Evolutionary conservation across 352 stramenopile species (phyloP).

Genomic region (Phytophthora pini): DNA sequence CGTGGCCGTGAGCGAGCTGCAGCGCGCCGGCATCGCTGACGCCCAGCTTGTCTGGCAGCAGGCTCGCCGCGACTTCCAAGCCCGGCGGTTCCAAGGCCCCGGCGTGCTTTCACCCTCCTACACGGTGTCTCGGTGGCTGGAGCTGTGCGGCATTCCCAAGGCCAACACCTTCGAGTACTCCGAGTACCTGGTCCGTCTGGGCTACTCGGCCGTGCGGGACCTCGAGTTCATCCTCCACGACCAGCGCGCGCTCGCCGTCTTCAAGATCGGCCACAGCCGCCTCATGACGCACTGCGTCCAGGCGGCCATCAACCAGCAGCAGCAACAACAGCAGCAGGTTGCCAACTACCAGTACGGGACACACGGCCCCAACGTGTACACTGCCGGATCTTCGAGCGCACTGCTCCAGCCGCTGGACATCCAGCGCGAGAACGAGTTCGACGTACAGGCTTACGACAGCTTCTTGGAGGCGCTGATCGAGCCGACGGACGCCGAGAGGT

Average conservation of each 20-base stretch:
- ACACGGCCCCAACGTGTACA: conserved; percentile 37
- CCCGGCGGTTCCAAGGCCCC: conserved; percentile 47
- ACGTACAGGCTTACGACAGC: conserved; percentile 57
- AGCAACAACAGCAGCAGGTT: conserved; percentile 35
- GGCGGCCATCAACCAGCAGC: conserved; percentile 34
- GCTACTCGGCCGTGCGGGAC: conserved; percentile 63
- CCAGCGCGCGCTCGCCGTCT: conserved; percentile 46
- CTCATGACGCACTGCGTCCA: conserved; percentile 56
- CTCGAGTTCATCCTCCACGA: conserved; percentile 68
- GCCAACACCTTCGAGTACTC: conserved; percentile 58
- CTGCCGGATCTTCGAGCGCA: conserved; percentile 46
- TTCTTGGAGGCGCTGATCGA: conserved; percentile 68
- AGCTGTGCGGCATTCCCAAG: conserved; percentile 59
- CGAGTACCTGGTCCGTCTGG: conserved; percentile 60
- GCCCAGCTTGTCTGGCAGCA: conserved; percentile 56
- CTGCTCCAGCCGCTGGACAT: conserved; percentile 61
- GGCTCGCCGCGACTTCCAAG: conserved; percentile 50
- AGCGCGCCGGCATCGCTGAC: conserved; percentile 57
- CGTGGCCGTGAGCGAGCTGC: conserved; percentile 52
- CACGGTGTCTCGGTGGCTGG: conserved; percentile 71
- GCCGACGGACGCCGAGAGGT: conserved; percentile 36
- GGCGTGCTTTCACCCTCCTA: conserved; percentile 41
- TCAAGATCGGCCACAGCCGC: conserved; percentile 55
- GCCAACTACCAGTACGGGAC: conserved; percentile 39
- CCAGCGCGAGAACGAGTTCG: conserved; percentile 58